Percentiles rank a stretch among this genome's conserved stretches.
phyloP scores from a whole-genome alignment of 176 grass and related monocot species.

The Sorghum bicolor region DNA sequence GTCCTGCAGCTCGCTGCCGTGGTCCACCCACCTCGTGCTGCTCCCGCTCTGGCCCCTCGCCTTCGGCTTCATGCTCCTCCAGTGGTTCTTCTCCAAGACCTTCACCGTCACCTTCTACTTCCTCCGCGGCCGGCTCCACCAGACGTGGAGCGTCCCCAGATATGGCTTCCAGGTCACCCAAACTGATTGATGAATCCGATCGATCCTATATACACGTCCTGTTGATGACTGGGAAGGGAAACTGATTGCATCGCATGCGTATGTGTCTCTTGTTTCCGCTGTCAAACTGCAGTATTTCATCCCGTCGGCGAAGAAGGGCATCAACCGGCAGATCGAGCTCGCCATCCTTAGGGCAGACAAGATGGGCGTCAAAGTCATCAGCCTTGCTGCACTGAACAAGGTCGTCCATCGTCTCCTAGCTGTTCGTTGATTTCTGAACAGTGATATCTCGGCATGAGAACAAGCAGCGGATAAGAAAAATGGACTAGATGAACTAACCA shows the following conservation, averaged over 20 bases:
- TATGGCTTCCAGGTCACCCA: constrained; percentile 76
- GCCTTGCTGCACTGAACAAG: constrained; percentile 93
- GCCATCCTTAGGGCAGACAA: constrained; percentile 76
- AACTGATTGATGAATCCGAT: background rate
- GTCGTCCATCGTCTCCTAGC: background rate
- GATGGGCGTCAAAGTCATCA: constrained; percentile 91
- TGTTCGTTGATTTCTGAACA: background rate
- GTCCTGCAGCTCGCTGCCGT: constrained; percentile 56
- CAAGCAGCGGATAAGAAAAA: background rate
- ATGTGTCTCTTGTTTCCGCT: background rate
- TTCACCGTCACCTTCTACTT: constrained; percentile 77
- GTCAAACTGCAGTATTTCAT: constrained; percentile 58
- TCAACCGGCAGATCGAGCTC: constrained; percentile 83
- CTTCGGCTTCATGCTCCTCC: constrained; percentile 54
- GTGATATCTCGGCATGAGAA: background rate
- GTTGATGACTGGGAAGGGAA: background rate
- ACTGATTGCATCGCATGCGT: no score
- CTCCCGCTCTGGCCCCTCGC: constrained; percentile 56
- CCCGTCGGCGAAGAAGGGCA: constrained; percentile 67
- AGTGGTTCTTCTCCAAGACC: constrained; percentile 79
- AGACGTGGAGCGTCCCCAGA: constrained; percentile 72
- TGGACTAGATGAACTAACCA: background rate
- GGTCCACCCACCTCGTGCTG: constrained; percentile 32
- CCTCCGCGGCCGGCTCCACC: constrained; percentile 63
- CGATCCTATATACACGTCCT: no score